A percentile compares a stretch with the other conserved stretches of the same genome.
These are phyloP conservation scores for Dentipellis sp. DNA, from an alignment of 768 basidiomycete genomes.

Conservation along the genomic window DNA sequence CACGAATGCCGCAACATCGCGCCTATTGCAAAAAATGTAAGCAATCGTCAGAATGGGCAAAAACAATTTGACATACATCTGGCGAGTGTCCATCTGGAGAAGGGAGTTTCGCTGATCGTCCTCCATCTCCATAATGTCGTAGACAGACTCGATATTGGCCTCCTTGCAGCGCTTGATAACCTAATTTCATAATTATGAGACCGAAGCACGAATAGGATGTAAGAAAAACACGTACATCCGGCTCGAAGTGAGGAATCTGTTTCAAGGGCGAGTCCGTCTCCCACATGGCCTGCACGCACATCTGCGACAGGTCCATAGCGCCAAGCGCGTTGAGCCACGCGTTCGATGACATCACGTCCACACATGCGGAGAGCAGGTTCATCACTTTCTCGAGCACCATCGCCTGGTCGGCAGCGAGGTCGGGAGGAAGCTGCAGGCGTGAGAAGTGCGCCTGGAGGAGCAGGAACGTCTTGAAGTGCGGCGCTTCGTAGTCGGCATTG, in stretches of 20 bases:
- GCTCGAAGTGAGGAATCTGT: slow-evolving; percentile 94
- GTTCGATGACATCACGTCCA: slow-evolving; percentile 97
- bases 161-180: slow-evolving; percentile 79
- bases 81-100: slow-evolving; percentile 73
- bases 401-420: slow-evolving; percentile 86
- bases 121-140: slow-evolving; percentile 98
- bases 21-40: slow-evolving; percentile 39
- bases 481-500: slow-evolving; percentile 77
- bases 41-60: not conserved
- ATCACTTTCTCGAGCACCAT: slow-evolving; percentile 85
- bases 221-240: slow-evolving; percentile 45
- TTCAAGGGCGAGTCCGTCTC: slow-evolving; percentile 92
- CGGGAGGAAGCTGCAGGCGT: slow-evolving; percentile 83
- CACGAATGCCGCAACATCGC: slow-evolving; percentile 89
- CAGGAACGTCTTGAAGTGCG: slow-evolving; percentile 97
- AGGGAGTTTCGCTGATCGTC: slow-evolving; percentile 78
- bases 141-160: slow-evolving; percentile 79
- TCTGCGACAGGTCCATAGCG: slow-evolving; percentile 97
- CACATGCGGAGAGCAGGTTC: slow-evolving; percentile 86
- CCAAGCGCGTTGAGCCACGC: slow-evolving; percentile 91
- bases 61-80: slow-evolving; percentile 56
- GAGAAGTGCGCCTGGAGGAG: slow-evolving; percentile 96
- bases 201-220: not conserved
- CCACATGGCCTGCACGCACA: slow-evolving; percentile 99
- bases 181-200: slow-evolving; percentile 24